A percentile compares a stretch with the other conserved stretches of the same genome.
Conservation (phyloP, 2,329 filamentous ascomycete species). For the Escovopsis weberi region DNA sequence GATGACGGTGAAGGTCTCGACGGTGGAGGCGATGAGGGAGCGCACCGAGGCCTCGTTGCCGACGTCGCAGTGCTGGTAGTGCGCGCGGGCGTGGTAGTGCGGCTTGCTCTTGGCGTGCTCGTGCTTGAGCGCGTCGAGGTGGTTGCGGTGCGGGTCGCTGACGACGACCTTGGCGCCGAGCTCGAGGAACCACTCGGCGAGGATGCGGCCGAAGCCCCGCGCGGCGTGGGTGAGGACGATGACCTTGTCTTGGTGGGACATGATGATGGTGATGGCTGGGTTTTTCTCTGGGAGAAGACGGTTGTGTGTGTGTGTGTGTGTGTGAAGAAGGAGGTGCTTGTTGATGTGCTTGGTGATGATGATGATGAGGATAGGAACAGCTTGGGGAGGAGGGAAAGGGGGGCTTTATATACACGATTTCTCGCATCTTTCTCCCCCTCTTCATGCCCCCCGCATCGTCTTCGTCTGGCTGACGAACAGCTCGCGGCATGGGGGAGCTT, state of each 20-base stretch:
- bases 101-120: neutral
- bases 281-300: neutral
- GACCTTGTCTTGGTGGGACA: slow-evolving; percentile 11
- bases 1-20: slow-evolving; percentile 13
- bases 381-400: too few species aligned
- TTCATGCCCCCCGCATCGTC: too few species aligned
- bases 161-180: slow-evolving; percentile 19
- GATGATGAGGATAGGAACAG: too few species aligned
- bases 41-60: slow-evolving; percentile 11
- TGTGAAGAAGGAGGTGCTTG: neutral
- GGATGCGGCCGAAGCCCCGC: slow-evolving; percentile 18
- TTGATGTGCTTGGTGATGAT: neutral
- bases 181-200: slow-evolving; percentile 16
- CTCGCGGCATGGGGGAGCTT: too few species aligned
- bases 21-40: slow-evolving; percentile 10
- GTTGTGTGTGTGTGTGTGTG: neutral
- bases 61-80: slow-evolving; percentile 7
- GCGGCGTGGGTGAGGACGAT: slow-evolving; percentile 19
- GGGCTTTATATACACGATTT: too few species aligned
- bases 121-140: slow-evolving; percentile 4
- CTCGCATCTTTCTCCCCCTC: too few species aligned
- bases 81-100: slow-evolving; percentile 1
- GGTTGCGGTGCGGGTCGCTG: slow-evolving; percentile 15
- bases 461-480: too few species aligned
- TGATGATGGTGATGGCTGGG: neutral